Base-by-base conservation (phyloP, 768 basidiomycete species). In the Auriscalpium orientale region DNA sequence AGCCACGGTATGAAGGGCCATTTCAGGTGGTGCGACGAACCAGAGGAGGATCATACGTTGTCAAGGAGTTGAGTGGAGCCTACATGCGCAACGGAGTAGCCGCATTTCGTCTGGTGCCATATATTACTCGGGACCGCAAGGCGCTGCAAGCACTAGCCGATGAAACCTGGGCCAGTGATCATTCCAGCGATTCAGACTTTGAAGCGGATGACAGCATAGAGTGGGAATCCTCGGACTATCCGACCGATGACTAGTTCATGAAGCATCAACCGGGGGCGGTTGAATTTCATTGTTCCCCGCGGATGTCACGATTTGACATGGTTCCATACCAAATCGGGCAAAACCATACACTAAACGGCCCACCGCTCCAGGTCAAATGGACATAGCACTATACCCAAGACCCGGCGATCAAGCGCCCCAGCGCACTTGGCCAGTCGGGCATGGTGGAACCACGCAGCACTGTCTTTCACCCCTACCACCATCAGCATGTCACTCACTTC, bases 1-100 rank as follows among this genome's bases (percentile, higher is more conserved):
- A 60, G 12, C 61, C 65, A 40, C 20, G 70, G 3, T 77, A 75
- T 55, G 48, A 71, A 11, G 75, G 75, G 20, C 75, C 74, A 1
- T 69, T 70, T 55, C 56, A 69, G 0, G 71, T 77, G 0, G 49
- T 74, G 4, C 34, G 57, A 10, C 58, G 62, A 5, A 70, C 66
- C 10, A 46, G 20, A 15, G 51, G 51, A 35, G 56, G 57, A 8
- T 49, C 54, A 11, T 65, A 65, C 21, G 34, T 58, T 0, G 16
- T 64, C 4, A 34, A 46, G 5, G 62, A 67, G 53, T 48, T 66
- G 15, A 52, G 62, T 28, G 62, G 65, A 8, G 56, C 60, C 5
- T 12, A 59, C 11, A 33, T 35, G 20, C 38, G 55, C 38, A 22
- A 45, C 13, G 13, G 51, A 10, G 50, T 58, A 9, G 61, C 64